Evolutionary conservation across 2,329 filamentous ascomycete genomes (phyloP), one percentile per base, ranked within the genome.

Genomic region (Scedosporium aurantiacum): DNA sequence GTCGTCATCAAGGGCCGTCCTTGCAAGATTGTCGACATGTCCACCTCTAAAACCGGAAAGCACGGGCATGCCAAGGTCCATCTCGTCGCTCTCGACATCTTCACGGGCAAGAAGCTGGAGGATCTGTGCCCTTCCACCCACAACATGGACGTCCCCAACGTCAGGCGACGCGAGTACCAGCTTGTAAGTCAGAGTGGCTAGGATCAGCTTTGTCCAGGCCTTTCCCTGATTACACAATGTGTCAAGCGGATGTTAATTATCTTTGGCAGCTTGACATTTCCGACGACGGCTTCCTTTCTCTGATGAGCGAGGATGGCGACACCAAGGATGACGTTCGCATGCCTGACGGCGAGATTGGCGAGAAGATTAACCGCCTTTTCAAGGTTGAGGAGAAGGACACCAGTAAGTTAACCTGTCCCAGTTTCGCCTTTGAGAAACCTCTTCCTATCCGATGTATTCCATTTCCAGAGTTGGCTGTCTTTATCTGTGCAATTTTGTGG

Each of bases 21-120:
- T 72, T 99, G 94, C 92, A 99, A 97, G 90, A 99, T 99, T 73
- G 90, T 97, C 79, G 94, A 99, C 76, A 99, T 99, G 95, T 96
- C 91, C 70, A 99, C 94, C 83, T 99, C 94, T 79, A 99, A 99
- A 92, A 99, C 94, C 70, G 94, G 94, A 82, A 99, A 99, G 91
- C 94, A 99, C 89, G 94, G 94, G 79, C 95, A 99, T 90, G 94
- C 94, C 82, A 99, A 99, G 88, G 94, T 99, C 78, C 93, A 99
- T 82, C 82, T 99, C 72, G 89, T 97, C 74, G 94, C 91, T 75
- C 86, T 95, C 77, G 94, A 99, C 78, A 97, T 99, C 83, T 99
- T 99, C 88, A 99, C 92, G 68, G 84, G 84, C 86, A 99, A 97
- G 90, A 99, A 99, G 88, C 85, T 96, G 69, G 94, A 99, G 84